A percentile compares a stretch with the other conserved stretches of the same genome.
phyloP scores from a whole-genome alignment of 306 rosid species.

The Astragalus glycyphyllos region DNA sequence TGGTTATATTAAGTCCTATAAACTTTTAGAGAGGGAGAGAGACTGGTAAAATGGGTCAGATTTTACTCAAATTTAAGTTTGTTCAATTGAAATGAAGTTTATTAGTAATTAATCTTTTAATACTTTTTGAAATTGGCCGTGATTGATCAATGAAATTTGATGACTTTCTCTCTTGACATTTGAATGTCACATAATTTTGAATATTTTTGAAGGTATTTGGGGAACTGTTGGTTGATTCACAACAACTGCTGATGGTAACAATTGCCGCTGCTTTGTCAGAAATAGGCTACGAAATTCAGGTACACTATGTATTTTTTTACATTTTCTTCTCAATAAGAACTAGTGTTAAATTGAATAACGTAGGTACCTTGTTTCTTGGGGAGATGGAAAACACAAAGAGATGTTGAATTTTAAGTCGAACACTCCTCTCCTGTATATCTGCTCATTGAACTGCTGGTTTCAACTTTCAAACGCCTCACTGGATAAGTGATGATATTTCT shows the following conservation, averaged over 20 bases:
- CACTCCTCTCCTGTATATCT: background rate
- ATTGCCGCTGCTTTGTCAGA: constrained; percentile 78
- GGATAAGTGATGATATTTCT: constrained; percentile 15
- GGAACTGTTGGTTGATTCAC: constrained; percentile 79
- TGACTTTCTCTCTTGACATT: constrained; percentile 25
- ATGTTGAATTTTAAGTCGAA: constrained; percentile 21
- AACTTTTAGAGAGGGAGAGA: background rate
- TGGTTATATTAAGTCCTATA: background rate
- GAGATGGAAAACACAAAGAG: background rate
- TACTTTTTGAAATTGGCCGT: constrained; percentile 2
- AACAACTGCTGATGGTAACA: constrained; percentile 80
- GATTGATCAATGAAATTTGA: background rate
- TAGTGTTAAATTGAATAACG: background rate
- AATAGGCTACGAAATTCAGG: constrained; percentile 84
- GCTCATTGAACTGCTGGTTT: constrained; percentile 29
- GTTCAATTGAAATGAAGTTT: constrained; percentile 35
- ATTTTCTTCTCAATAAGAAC: constrained; percentile 24
- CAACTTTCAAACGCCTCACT: constrained; percentile 32
- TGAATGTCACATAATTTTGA: constrained; percentile 16
- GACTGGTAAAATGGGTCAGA: constrained; percentile 2
- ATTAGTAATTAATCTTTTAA: background rate
- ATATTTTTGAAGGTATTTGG: constrained; percentile 73
- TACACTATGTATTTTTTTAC: constrained; percentile 38
- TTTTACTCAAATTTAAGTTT: background rate
- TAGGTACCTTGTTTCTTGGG: constrained; percentile 14